Conservation (phyloP, 352 stramenopile species). For the Globisporangium rhizosaccharum region DNA sequence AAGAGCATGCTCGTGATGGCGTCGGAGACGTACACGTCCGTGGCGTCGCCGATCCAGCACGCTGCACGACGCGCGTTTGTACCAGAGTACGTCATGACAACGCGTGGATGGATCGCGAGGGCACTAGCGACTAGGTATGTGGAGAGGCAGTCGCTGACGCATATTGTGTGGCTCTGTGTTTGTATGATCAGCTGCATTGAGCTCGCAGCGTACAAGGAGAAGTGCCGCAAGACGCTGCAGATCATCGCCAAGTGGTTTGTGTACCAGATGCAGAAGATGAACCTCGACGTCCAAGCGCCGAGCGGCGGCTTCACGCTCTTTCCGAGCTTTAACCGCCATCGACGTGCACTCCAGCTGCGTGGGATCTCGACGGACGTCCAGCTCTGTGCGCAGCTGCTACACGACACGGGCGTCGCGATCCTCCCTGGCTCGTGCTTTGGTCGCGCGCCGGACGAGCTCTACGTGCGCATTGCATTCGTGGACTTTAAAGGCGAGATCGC, state of each 20-base stretch:
- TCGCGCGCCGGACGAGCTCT: conserved; percentile 67
- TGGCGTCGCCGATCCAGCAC: conserved; percentile 83
- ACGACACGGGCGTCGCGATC: conserved; percentile 83
- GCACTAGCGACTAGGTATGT: neutral
- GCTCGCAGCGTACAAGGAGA: conserved; percentile 72
- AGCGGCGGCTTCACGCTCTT: conserved; percentile 85
- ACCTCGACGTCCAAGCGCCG: conserved; percentile 68
- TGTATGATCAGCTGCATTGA: conserved; percentile 56
- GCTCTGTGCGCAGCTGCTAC: conserved; percentile 68
- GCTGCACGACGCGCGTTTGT: conserved; percentile 76
- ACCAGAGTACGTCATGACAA: conserved; percentile 40
- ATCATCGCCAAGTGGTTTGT: conserved; percentile 78
- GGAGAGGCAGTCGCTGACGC: neutral
- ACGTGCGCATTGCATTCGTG: conserved; percentile 78
- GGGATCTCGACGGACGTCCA: conserved; percentile 72
- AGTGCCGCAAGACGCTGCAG: conserved; percentile 76
- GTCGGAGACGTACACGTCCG: conserved; percentile 85
- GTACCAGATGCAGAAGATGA: conserved; percentile 84
- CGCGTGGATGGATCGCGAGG: neutral
- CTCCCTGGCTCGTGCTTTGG: conserved; percentile 82
- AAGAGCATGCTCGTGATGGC: conserved; percentile 88
- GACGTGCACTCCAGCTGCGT: conserved; percentile 48
- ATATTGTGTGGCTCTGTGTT: neutral
- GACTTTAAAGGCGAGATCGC: conserved; percentile 87
- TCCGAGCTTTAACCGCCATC: conserved; percentile 70